Conservation (phyloP, 495 filamentous ascomycete genomes). For the Jackrogersella multiformis region DNA sequence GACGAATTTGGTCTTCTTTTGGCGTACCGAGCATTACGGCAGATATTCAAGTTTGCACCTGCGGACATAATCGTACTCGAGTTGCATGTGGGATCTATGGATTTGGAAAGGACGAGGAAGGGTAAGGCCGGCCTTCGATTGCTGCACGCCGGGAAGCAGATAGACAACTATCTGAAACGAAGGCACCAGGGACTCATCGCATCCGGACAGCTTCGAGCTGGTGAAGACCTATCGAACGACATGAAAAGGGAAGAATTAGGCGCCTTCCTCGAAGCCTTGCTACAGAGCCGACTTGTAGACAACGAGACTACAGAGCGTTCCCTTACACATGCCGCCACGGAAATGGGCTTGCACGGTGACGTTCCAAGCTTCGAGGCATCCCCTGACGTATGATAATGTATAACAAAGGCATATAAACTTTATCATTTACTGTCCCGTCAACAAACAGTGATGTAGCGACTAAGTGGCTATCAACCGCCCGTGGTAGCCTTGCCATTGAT, state of each 20-base stretch:
- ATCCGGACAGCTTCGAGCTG: constrained; percentile 19
- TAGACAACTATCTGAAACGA: constrained; percentile 44
- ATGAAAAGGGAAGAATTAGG: constrained; percentile 38
- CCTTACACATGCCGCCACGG: constrained; percentile 57
- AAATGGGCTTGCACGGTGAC: constrained; percentile 62
- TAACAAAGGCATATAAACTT: background rate
- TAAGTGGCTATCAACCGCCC: background rate
- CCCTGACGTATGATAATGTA: background rate
- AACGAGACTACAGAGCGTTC: constrained; percentile 51
- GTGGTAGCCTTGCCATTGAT: background rate
- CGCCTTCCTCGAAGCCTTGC: constrained; percentile 37
- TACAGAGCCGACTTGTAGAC: constrained; percentile 43
- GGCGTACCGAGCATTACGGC: constrained; percentile 64
- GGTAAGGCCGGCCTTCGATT: constrained; percentile 47
- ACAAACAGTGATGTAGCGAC: background rate
- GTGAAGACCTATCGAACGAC: constrained; percentile 25
- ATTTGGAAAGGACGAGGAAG: constrained; percentile 46
- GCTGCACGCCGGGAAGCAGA: constrained; percentile 43
- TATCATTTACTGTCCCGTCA: background rate
- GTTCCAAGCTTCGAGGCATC: background rate
- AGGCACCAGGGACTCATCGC: constrained; percentile 31
- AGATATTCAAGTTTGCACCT: constrained; percentile 62
- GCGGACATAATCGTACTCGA: constrained; percentile 54
- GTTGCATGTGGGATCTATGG: constrained; percentile 49
- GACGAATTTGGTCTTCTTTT: constrained; percentile 66